Conservation (phyloP, 2,329 filamentous ascomycete species). For the Botryotinia calthae region DNA sequence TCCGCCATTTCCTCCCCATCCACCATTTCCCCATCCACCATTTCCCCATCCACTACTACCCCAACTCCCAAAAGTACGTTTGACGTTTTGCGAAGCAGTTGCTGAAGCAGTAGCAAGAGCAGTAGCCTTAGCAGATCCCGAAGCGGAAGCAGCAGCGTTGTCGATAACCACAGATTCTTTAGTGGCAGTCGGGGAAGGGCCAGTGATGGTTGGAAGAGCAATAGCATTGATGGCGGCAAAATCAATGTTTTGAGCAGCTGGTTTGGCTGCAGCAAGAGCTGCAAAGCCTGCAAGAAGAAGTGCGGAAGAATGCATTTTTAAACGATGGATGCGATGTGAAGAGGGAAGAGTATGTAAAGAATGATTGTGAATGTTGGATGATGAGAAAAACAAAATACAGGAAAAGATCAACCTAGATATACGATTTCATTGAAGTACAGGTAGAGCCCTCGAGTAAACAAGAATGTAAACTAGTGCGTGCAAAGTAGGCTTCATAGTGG, state of each 20-base stretch:
- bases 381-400: not conserved
- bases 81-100: not conserved
- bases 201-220: not conserved
- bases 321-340: not conserved
- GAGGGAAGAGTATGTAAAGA: slow-evolving; percentile 17
- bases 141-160: not conserved
- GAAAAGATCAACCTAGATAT: slow-evolving; percentile 9
- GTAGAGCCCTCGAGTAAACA: not conserved
- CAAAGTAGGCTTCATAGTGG: not conserved
- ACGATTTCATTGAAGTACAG: not conserved
- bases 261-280: slow-evolving; percentile 24
- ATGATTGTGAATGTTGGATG: slow-evolving; percentile 7
- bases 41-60: not conserved
- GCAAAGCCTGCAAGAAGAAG: slow-evolving; percentile 24
- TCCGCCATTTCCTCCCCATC: not conserved
- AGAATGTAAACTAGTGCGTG: not conserved
- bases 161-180: not conserved
- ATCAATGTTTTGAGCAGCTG: slow-evolving; percentile 24
- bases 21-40: not conserved
- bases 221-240: slow-evolving; percentile 20
- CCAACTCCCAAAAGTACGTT: not conserved
- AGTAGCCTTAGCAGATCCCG: slow-evolving; percentile 1
- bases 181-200: slow-evolving; percentile 2
- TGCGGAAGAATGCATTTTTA: slow-evolving; percentile 9
- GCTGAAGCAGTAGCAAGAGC: slow-evolving; percentile 1